phyloP scores from a whole-genome alignment of 306 rosid species.

The Acmispon strigosus region DNA sequence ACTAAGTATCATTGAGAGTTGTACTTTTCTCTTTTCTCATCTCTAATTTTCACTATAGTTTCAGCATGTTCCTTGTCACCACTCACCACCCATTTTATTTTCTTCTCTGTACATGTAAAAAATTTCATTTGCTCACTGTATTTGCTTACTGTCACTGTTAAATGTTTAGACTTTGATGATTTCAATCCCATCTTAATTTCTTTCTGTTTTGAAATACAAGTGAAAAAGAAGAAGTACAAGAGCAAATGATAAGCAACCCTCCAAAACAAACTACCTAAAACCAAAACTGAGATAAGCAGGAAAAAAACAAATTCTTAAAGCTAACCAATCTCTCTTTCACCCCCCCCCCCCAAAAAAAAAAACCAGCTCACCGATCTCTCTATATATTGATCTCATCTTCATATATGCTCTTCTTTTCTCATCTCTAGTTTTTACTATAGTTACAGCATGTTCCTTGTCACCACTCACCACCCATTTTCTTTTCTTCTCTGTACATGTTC shows the following conservation, averaged over 20 bases:
- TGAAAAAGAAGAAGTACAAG: background rate
- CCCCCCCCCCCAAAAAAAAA: no score
- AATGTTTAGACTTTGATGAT: background rate
- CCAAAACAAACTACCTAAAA: background rate
- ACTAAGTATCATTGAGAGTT: background rate
- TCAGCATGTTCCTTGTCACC: conserved; percentile 8
- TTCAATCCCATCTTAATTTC: background rate
- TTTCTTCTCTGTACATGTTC: background rate
- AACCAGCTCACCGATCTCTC: no score
- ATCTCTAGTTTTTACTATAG: background rate
- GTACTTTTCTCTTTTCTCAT: background rate
- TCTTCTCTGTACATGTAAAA: background rate
- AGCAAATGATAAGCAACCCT: background rate
- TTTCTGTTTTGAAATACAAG: background rate
- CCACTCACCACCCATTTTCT: background rate
- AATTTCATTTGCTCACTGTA: background rate
- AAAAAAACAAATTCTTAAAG: no score
- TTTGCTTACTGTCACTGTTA: background rate
- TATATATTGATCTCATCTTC: no score
- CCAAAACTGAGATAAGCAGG: no score
- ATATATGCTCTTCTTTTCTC: background rate
- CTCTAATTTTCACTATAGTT: background rate
- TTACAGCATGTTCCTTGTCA: conserved; percentile 11
- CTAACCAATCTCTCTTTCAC: no score
- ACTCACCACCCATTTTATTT: background rate